A percentile compares a stretch with the other conserved stretches of the same genome.
These are phyloP conservation scores for Sphagnum tenellum DNA, from an alignment of 225 moss, liverwort and hornwort genomes.

Conservation along the genomic window DNA sequence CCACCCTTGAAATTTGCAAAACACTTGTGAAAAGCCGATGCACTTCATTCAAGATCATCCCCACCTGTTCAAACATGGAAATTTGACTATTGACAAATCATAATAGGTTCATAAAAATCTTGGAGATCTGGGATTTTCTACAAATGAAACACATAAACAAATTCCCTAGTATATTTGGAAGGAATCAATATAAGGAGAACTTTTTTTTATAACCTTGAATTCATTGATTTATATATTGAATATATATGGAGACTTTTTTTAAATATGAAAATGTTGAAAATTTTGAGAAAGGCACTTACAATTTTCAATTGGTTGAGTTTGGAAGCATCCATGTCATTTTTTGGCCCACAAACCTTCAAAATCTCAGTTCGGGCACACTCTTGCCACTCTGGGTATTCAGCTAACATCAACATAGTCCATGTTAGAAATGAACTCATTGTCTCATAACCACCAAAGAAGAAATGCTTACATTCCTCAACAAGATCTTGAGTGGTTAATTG, in stretches of 20 bases:
- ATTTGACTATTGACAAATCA: no score
- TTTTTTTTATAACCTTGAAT: no score
- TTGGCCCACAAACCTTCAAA: conserved; percentile 19
- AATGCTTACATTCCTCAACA: conserved; percentile 36
- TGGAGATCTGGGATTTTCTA: no score
- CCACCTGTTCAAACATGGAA: conserved; percentile 15
- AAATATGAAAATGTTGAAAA: no score
- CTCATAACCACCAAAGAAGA: conserved; percentile 48
- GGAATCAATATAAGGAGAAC: no score
- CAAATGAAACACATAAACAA: no score
- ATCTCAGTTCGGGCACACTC: conserved; percentile 34
- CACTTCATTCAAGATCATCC: conserved; percentile 33
- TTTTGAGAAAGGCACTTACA: conserved; percentile 3
- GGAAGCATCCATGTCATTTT: conserved; percentile 11
- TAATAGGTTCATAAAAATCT: no score
- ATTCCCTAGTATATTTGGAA: no score
- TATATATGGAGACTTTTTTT: no score
- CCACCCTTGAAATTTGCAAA: conserved; percentile 13
- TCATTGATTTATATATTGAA: no score
- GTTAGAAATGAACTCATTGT: conserved; percentile 26
- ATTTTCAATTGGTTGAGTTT: conserved; percentile 25
- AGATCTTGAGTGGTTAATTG: conserved; percentile 28
- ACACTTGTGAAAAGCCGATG: conserved; percentile 22
- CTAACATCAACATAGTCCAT: conserved; percentile 33
- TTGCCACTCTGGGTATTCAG: conserved; percentile 42